These are phyloP conservation scores for Solanum pinnatisectum DNA, from an alignment of 257 asterid genomes.

Conservation along the genomic window DNA sequence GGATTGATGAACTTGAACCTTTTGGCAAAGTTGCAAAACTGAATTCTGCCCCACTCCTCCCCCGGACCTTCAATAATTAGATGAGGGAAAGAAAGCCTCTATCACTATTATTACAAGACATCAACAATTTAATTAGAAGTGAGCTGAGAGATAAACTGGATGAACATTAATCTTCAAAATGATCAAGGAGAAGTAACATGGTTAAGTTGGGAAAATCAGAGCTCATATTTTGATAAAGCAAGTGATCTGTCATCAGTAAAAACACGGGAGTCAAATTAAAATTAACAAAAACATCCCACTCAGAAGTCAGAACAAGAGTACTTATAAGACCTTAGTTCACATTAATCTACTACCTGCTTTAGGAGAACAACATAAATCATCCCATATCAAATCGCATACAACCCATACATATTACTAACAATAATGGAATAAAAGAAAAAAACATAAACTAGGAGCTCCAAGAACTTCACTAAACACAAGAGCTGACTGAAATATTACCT, in stretches of 20 bases:
- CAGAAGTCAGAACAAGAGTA: neutral
- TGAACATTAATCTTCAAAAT: neutral
- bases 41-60: neutral
- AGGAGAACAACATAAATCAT: neutral
- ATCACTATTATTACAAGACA: neutral
- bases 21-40: neutral
- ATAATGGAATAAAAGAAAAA: neutral
- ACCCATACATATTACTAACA: neutral
- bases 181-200: neutral
- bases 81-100: neutral
- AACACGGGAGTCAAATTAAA: neutral
- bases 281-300: neutral
- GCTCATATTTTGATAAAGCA: neutral
- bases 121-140: neutral
- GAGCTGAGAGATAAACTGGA: neutral
- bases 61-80: neutral
- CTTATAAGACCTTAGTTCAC: neutral
- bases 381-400: neutral
- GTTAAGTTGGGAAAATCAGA: neutral
- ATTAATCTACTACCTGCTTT: neutral
- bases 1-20: neutral
- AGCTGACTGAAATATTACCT: constrained; percentile 32
- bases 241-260: neutral
- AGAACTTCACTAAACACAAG: neutral
- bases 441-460: neutral